A percentile compares a stretch with the other conserved stretches of the same genome.
Conservation (phyloP, 768 basidiomycete species). For the Gloeopeniophorella convolvens region DNA sequence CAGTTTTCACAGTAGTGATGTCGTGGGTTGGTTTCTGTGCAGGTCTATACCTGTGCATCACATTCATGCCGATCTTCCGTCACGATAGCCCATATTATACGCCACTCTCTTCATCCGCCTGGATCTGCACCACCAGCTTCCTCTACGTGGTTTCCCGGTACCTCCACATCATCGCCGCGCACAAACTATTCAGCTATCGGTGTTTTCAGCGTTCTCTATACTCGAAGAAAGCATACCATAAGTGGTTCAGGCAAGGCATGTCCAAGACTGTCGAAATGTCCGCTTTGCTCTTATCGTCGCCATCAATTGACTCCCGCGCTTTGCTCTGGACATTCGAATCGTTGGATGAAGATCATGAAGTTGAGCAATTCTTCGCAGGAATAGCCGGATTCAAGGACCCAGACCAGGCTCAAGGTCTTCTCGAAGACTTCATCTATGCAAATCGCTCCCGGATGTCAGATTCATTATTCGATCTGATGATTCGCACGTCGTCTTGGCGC, state of each 20-base stretch:
- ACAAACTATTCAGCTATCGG: conserved; percentile 9
- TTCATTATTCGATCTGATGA: conserved; percentile 11
- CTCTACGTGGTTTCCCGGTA: conserved; percentile 6
- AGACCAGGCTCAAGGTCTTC: no score
- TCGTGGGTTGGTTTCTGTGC: conserved; percentile 6
- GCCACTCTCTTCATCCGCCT: conserved; percentile 15
- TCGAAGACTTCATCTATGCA: no score
- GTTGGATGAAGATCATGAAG: conserved; percentile 16
- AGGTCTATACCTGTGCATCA: conserved; percentile 6
- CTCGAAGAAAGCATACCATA: conserved; percentile 4
- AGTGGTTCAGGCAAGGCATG: conserved; percentile 12
- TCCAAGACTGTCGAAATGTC: conserved; percentile 8
- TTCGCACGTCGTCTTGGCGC: conserved; percentile 13
- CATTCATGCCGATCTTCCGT: conserved; percentile 16
- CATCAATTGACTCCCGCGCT: conserved; percentile 12
- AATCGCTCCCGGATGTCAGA: conserved; percentile 11
- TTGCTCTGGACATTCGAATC: conserved; percentile 11
- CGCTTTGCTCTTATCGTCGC: conserved; percentile 2
- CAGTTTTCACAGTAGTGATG: conserved; percentile 9
- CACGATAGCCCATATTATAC: conserved; percentile 23
- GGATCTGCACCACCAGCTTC: conserved; percentile 11
- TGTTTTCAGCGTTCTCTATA: no score
- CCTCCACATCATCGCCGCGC: conserved; percentile 3
- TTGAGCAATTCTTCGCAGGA: conserved; percentile 12
- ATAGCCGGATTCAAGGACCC: conserved; percentile 16